Base-by-base conservation (phyloP, 768 basidiomycete species). In the Hericium rajendrae region DNA sequence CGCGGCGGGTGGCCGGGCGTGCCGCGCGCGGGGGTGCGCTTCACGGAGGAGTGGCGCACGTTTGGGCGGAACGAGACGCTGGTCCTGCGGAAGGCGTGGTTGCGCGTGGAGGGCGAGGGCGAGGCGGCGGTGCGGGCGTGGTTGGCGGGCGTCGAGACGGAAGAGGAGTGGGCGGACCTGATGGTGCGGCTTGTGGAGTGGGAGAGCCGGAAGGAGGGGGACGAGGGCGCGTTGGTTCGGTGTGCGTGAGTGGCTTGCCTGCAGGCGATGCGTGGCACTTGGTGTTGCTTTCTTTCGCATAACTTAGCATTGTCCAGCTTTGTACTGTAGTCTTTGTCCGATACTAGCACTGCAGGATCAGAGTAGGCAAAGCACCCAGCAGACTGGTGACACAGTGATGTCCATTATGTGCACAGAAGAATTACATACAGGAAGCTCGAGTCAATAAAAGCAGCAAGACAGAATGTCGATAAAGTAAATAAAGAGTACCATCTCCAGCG, bases 191-290 rank as follows among this genome's bases (percentile, higher is more conserved):
- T 82, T 26, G 73, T 76, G 41, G 69, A 65, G 54, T 80, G 80
- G 79, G 76, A 81, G 62, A 62, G 70, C 51, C 70, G 77, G n/a
- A 83, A 82, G 78, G 80, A 82, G 61, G 66, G 61, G n/a, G 63
- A 66, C 20, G 63, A 68, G 51, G 68, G 66, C 9, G n/a, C 18
- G 43, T 15, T 32, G 8, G 28, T 2, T 46, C 43, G 15, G 8
- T n/a, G 43, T 6, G 43, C 12, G 16, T 46, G 43, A 46, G 43
- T 46, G 28, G 28, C 28, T 32, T 32, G 28, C 4, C 28, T 32
- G 4, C 1, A 22, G 22, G 22, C 22, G 22, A n/a, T 22, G 22
- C 22, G 28, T 32, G 1, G 28, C 28, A 5, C 4, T 32, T 8
- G n/a, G n/a, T n/a, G n/a, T n/a, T n/a, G n/a, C n/a, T 4, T 4